A percentile compares a stretch with the other conserved stretches of the same genome.
Conservation (phyloP, 352 stramenopile species). For the Plasmopara viticola region DNA sequence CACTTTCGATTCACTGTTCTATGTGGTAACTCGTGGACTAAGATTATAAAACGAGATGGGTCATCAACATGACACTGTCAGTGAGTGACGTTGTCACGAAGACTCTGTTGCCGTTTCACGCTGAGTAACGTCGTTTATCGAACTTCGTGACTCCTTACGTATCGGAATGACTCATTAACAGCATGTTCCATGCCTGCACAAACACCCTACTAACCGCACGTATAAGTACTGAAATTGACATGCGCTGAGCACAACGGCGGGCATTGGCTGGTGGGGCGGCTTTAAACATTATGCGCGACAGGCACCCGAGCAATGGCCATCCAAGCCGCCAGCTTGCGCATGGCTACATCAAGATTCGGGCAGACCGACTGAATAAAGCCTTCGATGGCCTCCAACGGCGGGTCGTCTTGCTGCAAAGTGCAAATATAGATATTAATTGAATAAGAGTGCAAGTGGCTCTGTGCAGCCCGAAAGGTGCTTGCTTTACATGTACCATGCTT, state of each 20-base stretch:
- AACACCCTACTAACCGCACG: no score
- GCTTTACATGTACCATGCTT: constrained; percentile 51
- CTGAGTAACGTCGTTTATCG: constrained; percentile 11
- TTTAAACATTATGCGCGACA: constrained; percentile 11
- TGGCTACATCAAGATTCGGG: constrained; percentile 78
- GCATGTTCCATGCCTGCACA: no score
- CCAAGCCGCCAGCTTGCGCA: constrained; percentile 72
- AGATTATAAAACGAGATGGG: not conserved
- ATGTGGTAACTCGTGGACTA: not conserved
- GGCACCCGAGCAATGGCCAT: constrained; percentile 32
- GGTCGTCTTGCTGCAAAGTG: constrained; percentile 48
- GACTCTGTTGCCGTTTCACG: constrained; percentile 9
- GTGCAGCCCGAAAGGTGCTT: constrained; percentile 3
- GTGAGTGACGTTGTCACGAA: not conserved
- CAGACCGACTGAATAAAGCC: constrained; percentile 86
- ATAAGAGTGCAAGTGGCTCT: constrained; percentile 4
- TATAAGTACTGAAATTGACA: not conserved
- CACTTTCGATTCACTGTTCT: not conserved
- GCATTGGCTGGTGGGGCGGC: no score
- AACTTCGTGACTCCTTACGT: not conserved
- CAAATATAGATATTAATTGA: constrained; percentile 7
- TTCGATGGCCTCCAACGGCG: constrained; percentile 63
- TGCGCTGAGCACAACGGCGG: not conserved
- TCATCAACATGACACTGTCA: not conserved
- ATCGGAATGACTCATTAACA: no score